A percentile compares a stretch with the other conserved stretches of the same genome.
phyloP scores from a whole-genome alignment of 345 rosid genomes.

The Ailanthus altissimus region DNA sequence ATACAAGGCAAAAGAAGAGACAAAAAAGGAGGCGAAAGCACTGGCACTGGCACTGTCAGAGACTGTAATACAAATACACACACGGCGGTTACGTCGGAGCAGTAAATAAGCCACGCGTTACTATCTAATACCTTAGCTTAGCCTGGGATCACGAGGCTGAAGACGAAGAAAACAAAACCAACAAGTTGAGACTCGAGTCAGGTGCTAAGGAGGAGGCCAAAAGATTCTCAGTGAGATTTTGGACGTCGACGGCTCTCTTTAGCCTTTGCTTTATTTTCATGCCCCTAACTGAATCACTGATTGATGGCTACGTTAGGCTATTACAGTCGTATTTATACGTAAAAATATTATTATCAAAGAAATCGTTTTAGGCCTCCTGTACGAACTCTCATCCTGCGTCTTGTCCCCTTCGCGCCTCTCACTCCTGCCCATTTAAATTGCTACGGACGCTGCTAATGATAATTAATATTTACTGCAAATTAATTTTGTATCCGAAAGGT shows the following conservation, averaged over 20 bases:
- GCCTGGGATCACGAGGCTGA: slow-evolving; percentile 17
- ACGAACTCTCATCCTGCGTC: not conserved
- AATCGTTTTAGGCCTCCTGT: not conserved
- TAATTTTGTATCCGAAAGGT: not conserved
- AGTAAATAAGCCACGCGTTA: slow-evolving; percentile 25
- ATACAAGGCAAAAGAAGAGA: slow-evolving; percentile 14
- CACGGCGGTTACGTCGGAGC: slow-evolving; percentile 28
- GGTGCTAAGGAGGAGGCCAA: slow-evolving; percentile 6
- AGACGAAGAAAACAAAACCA: not conserved
- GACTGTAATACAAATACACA: not conserved
- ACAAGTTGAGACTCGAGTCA: no score
- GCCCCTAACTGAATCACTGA: not conserved
- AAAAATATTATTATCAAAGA: not conserved
- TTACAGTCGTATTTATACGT: not conserved
- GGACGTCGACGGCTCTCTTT: slow-evolving; percentile 41
- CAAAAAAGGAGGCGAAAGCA: no score
- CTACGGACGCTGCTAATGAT: not conserved
- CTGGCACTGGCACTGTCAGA: no score
- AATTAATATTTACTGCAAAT: not conserved
- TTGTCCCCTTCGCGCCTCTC: not conserved
- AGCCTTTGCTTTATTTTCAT: not conserved
- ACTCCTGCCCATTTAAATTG: not conserved
- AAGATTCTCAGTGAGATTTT: slow-evolving; percentile 42
- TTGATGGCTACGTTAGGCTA: no score
- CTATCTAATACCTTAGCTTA: not conserved